Evolutionary conservation across 2,329 filamentous ascomycete genomes (phyloP), one percentile per base, ranked within the genome.

Genomic region (Fusarium sp.): DNA sequence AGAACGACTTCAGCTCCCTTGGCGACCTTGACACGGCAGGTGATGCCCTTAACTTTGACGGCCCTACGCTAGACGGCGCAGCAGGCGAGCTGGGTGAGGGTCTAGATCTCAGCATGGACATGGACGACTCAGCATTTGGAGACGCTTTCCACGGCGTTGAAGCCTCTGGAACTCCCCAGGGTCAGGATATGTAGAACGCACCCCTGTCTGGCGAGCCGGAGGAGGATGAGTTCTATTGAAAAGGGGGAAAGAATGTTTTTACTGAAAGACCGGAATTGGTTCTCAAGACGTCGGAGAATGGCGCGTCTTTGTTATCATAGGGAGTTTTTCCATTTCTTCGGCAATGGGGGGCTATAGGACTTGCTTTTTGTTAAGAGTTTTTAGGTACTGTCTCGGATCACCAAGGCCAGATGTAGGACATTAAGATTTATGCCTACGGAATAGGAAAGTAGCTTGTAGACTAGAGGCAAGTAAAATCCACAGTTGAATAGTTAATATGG

Each of bases 101-200:
- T 13, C 81, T 89, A n/a, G 87, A 88, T 79, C 81, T 91, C 58
- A 86, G 88, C 75, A 88, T 91, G 84, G 92, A 92, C 71, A 88
- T 94, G 85, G 92, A 94, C 52, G 92, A 95, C 78, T 94, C 92
- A 40, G 94, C 93, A 3, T 96, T 96, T 83, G 94, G 93, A 6
- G 93, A 96, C 76, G 94, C 94, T 2, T 94, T 96, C 82, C 93
- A 95, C 76, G 89, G 88, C 9, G 88, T 90, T 18, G 87, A 85
- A 25, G 76, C 79, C 46, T 79, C 79, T 15, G 81, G 77, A 59
- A 85, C 83, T 33, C 82, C 82, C 5, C 77, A 81, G 35, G 76
- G 75, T 30, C 79, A 81, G 23, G 79, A 82, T 60, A 79, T 83
- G 78, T 83, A 80, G 64, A 60, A 37, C 52, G 40, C 42, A 43